Evolutionary conservation across 1,284 basidiomycete genomes (phyloP), one percentile per base, ranked within the genome.

Genomic region (Ceratobasidium sp.): DNA sequence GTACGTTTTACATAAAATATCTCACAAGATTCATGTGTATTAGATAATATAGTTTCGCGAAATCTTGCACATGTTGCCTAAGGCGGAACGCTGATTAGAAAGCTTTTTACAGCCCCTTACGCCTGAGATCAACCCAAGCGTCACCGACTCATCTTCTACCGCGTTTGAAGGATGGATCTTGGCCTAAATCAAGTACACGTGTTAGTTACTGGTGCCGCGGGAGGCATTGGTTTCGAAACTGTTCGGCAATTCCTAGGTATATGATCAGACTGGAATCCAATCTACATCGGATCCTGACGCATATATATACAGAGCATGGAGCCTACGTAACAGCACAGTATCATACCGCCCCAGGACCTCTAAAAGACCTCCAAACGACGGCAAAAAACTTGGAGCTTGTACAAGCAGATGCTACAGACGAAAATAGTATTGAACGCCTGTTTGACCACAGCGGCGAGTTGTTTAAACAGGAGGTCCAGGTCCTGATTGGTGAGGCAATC

Each of bases 301-400:
- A 33, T 33, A 70, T 64, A 64, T n/a, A 9, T 23, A 33, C 82
- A 93, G 92, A 90, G 53, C 90, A 92, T 81, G 92, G 92, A 3
- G 91, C 93, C 3, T 88, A 88, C 79, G 92, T 95, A 9, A 91
- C 92, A 0, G 93, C 92, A 0, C 92, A 94, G 82, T 95, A 92
- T 84, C 91, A 93, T 84, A 88, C 89, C 13, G 91, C 88, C 60
- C 81, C 85, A 20, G 82, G 84, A 0, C 84, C 90, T 0, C 85
- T 93, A 13, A 83, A 87, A 7, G 84, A 86, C 1, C 85, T 93
- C 20, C 75, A 86, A 69, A 88, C 86, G 78, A 85, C 85, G 18
- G 80, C 84, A 4, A 81, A 82, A n/a, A 84, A 84, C 20, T 26
- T 90, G 6, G 85, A 87, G 49, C 80, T 86, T 15, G 84, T 89